Evolutionary conservation across 768 basidiomycete genomes (phyloP), one percentile per base, ranked within the genome.

Genomic region (Auricularia heimuer): DNA sequence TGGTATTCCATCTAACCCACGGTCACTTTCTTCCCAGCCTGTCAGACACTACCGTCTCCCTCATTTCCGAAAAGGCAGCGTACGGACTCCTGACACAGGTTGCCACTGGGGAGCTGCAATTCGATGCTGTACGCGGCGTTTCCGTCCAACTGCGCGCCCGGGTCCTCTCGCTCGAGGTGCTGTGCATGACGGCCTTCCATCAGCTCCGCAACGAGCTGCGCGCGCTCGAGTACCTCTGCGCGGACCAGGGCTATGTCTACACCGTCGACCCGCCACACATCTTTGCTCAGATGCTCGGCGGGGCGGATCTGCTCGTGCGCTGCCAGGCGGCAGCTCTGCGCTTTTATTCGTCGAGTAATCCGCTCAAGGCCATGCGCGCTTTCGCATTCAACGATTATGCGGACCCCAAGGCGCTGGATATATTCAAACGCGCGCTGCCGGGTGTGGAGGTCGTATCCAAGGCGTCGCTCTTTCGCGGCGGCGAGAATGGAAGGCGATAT

Each of bases 211-310:
- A 69, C 65, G 68, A 69, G 67, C 54, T 68, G 44, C 63, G 64
- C 60, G 39, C 64, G 54, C 61, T 66, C 47, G 65, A 64, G 37
- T 11, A 3, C 3, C 24, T 64, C 37, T 64, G 56, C 54, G 29
- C 58, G 7, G 24, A 11, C 1, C 34, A 62, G 14, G 69, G 69
- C 12, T 70, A 70, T 61, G 63, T 63, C 42, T 70, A 67, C 65
- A 69, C 69, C 18, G 65, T 44, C 62, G 65, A 68, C n/a, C 69
- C 69, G 2, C 68, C 69, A 3, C 39, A 65, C 7, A 70, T 70
- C 67, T 70, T 70, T 33, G 68, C 69, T 8, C 56, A 54, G 12
- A 64, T 47, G 7, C 36, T 70, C 42, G 56, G 34, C 29, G 35
- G 47, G 10, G 35, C 66, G 1, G 60, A 42, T 4, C 14, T 70